These are phyloP conservation scores for Tolypocladium endophyticum DNA, from an alignment of 2,329 filamentous ascomycete species.

Conservation along the genomic window DNA sequence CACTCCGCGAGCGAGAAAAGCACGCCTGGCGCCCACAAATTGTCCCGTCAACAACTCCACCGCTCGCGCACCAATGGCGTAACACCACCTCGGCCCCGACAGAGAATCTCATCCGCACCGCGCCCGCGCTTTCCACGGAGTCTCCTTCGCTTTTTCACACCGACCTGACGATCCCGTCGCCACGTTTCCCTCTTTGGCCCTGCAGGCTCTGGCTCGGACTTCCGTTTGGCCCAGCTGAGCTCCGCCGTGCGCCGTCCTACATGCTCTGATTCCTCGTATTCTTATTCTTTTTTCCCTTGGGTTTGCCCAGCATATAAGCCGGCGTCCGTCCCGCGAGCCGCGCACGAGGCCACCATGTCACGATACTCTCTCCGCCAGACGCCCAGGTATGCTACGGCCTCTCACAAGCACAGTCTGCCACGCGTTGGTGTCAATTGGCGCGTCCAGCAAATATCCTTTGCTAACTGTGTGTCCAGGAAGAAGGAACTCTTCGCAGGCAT, in stretches of 20 bases:
- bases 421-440: neutral
- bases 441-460: too few relatives aligned
- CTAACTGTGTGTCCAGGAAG: slow-evolving; percentile 31
- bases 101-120: neutral
- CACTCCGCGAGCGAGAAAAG: neutral
- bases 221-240: neutral
- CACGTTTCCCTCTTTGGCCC: neutral
- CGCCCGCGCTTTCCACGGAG: neutral
- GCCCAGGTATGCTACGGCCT: slow-evolving; percentile 12
- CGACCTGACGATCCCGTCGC: neutral
- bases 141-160: neutral
- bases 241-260: neutral
- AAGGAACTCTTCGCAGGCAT: slow-evolving; percentile 52
- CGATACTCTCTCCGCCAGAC: slow-evolving; percentile 20
- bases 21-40: neutral
- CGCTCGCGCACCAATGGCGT: slow-evolving; percentile 7
- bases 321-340: neutral
- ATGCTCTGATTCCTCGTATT: neutral
- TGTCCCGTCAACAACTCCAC: slow-evolving; percentile 1
- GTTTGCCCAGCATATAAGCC: neutral
- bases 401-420: neutral
- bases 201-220: neutral
- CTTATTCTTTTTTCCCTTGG: neutral
- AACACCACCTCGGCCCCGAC: slow-evolving; percentile 1
- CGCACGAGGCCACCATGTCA: slow-evolving; percentile 8